A percentile compares a stretch with the other conserved stretches of the same genome.
phyloP scores from a whole-genome alignment of 805 yeast genomes.

The Kuraishia cidri region DNA sequence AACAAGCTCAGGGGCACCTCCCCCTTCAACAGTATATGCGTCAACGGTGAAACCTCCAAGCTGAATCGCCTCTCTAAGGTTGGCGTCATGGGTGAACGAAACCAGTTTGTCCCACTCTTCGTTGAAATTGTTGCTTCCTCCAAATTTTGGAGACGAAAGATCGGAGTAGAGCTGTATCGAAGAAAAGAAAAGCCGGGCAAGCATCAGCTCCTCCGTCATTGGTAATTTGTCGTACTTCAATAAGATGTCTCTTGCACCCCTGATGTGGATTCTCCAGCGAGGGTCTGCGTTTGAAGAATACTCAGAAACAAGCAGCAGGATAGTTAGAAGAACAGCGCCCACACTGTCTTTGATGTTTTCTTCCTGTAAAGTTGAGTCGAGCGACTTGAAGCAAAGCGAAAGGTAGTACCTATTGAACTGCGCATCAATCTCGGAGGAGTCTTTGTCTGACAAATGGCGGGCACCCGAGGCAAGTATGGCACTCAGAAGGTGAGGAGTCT shows the following conservation, averaged over 20 bases:
- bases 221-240: conserved; percentile 25
- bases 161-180: conserved; percentile 50
- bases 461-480: conserved; percentile 72
- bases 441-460: conserved; percentile 15
- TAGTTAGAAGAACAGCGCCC: conserved; percentile 59
- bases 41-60: conserved; percentile 14
- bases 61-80: conserved; percentile 10
- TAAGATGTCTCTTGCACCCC: conserved; percentile 56
- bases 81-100: conserved; percentile 16
- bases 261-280: conserved; percentile 53
- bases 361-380: conserved; percentile 20
- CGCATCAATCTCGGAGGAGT: conserved; percentile 2
- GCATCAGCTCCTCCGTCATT: conserved; percentile 9
- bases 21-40: too few relatives aligned
- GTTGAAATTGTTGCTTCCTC: conserved; percentile 38
- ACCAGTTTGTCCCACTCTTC: conserved; percentile 30
- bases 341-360: conserved; percentile 28
- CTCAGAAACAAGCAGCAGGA: conserved; percentile 53
- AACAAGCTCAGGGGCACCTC: conserved; percentile 3
- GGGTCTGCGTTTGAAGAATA: conserved; percentile 43
- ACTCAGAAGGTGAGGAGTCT: conserved; percentile 51
- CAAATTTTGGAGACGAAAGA: conserved; percentile 34
- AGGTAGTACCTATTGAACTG: conserved; percentile 28
- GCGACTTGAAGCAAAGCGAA: conserved; percentile 48
- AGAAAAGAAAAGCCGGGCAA: conserved; percentile 24